Conservation (phyloP, 441 rosid genomes). For the Euphorbia celastroides region DNA sequence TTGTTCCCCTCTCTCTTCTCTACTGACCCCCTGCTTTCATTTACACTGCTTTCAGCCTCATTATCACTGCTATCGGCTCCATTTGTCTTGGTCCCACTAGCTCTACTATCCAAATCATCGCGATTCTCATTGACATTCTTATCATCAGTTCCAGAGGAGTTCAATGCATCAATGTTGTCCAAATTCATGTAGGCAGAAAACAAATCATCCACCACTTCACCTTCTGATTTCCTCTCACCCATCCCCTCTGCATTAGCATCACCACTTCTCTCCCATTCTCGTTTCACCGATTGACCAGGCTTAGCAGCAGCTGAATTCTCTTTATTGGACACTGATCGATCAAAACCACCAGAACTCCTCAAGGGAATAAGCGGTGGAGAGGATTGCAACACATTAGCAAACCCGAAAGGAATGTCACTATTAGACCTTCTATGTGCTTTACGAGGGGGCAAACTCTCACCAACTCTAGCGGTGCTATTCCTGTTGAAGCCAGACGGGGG, state of each 20-base stretch:
- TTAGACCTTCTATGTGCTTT: constrained; percentile 82
- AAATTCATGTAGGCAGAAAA: constrained; percentile 90
- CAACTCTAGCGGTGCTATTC: constrained; percentile 33
- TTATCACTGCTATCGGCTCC: constrained; percentile 86
- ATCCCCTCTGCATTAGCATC: constrained; percentile 47
- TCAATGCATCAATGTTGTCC: constrained; percentile 71
- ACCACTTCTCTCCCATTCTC: constrained; percentile 55
- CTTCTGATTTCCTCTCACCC: constrained; percentile 72
- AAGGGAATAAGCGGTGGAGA: constrained; percentile 49
- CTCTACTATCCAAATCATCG: constrained; percentile 86
- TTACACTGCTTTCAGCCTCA: constrained; percentile 73
- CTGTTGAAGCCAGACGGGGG: constrained; percentile 62
- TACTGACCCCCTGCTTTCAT: constrained; percentile 42
- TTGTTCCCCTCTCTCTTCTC: constrained; percentile 71
- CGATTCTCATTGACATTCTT: constrained; percentile 59
- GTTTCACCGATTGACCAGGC: constrained; percentile 65
- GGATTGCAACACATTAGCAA: constrained; percentile 43
- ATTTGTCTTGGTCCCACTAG: constrained; percentile 76
- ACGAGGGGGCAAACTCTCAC: constrained; percentile 74
- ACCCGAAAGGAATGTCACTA: constrained; percentile 76
- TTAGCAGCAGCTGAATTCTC: constrained; percentile 39
- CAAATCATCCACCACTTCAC: constrained; percentile 76
- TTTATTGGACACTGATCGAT: constrained; percentile 43
- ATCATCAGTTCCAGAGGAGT: constrained; percentile 78
- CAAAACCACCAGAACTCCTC: constrained; percentile 33